phyloP scores from a whole-genome alignment of 2,329 filamentous ascomycete species.

The Arthroderma sp. region DNA sequence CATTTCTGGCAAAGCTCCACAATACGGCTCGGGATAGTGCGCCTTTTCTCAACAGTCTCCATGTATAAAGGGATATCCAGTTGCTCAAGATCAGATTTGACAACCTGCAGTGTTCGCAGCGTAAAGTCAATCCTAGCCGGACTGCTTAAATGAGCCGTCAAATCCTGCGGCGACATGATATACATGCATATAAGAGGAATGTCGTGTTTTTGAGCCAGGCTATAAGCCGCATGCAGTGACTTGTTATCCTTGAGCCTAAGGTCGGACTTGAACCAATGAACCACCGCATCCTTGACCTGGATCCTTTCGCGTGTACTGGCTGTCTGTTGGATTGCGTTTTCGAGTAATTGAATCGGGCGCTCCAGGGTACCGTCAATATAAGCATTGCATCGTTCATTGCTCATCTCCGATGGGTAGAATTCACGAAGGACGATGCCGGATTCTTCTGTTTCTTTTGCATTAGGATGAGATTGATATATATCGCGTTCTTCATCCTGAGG shows the following conservation, averaged over 20 bases:
- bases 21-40: slow-evolving; percentile 47
- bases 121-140: slow-evolving; percentile 68
- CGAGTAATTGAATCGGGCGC: slow-evolving; percentile 58
- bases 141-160: slow-evolving; percentile 63
- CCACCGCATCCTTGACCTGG: slow-evolving; percentile 46
- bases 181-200: slow-evolving; percentile 66
- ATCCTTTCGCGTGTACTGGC: slow-evolving; percentile 39
- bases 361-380: slow-evolving; percentile 59
- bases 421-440: slow-evolving; percentile 41
- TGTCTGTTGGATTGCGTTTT: slow-evolving; percentile 50
- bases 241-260: slow-evolving; percentile 62
- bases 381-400: slow-evolving; percentile 58
- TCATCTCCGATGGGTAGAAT: slow-evolving; percentile 81
- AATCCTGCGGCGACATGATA: slow-evolving; percentile 70
- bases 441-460: not conserved
- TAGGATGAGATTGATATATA: slow-evolving; percentile 1
- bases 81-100: slow-evolving; percentile 53
- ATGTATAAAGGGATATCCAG: slow-evolving; percentile 67
- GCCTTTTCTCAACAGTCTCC: slow-evolving; percentile 56
- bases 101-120: slow-evolving; percentile 52
- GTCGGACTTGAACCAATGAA: slow-evolving; percentile 89
- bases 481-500: not conserved
- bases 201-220: slow-evolving; percentile 51
- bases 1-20: slow-evolving; percentile 55
- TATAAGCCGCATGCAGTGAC: slow-evolving; percentile 51